Conservation (phyloP, 2,329 filamentous ascomycete species). For the Cyclaneusma minus region DNA sequence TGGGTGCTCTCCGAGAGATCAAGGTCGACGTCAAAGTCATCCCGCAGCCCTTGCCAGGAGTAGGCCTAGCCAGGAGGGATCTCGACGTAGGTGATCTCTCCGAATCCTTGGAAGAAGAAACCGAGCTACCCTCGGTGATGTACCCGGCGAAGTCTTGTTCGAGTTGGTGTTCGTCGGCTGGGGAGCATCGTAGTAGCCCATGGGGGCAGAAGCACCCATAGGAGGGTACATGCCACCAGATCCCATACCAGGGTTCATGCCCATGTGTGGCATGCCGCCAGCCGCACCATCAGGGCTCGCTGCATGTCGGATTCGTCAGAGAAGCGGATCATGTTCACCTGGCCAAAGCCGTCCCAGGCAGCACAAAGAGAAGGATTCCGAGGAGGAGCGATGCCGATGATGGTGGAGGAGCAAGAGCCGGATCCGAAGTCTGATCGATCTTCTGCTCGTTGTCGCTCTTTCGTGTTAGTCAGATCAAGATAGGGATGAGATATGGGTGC, state of each 20-base stretch:
- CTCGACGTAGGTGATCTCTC: constrained; percentile 99
- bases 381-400: too few relatives aligned
- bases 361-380: too few relatives aligned
- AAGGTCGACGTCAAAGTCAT: too few relatives aligned
- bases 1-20: too few relatives aligned
- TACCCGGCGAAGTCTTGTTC: constrained; percentile 98
- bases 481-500: too few relatives aligned
- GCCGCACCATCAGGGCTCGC: constrained; percentile 58
- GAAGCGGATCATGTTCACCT: too few relatives aligned
- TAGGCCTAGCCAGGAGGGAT: constrained; percentile 98
- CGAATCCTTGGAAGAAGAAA: constrained; percentile 98
- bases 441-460: too few relatives aligned
- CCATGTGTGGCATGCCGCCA: constrained; percentile 31
- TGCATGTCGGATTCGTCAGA: constrained; percentile 92
- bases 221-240: constrained; percentile 43
- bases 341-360: too few relatives aligned
- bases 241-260: constrained; percentile 32
- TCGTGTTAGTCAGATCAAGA: too few relatives aligned
- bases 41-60: too few relatives aligned
- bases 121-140: constrained; percentile 97
- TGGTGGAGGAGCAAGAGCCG: too few relatives aligned
- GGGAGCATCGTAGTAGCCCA: constrained; percentile 51
- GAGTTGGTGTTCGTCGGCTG: constrained; percentile 97
- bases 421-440: too few relatives aligned
- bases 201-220: constrained; percentile 52